phyloP scores from a whole-genome alignment of 2,329 filamentous ascomycete genomes.

The Lithohypha guttulata region DNA sequence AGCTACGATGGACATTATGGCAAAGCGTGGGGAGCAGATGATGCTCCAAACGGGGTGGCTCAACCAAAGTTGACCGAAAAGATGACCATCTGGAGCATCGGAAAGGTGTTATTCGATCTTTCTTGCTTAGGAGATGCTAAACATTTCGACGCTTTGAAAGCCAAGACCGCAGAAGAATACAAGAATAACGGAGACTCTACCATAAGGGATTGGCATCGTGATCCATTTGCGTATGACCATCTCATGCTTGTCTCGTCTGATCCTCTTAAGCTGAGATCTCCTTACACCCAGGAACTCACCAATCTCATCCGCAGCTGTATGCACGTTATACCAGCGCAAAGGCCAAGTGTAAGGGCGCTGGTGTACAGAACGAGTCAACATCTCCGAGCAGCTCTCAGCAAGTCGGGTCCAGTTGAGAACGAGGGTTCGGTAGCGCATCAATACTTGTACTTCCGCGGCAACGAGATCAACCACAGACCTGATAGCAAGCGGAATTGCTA shows the following conservation, averaged over 20 bases:
- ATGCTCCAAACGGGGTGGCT: not conserved
- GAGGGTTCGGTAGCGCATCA: not conserved
- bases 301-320: not conserved
- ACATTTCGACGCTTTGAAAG: not conserved
- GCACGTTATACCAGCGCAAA: not conserved
- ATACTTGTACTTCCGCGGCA: slow-evolving; percentile 14
- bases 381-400: not conserved
- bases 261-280: not conserved
- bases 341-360: not conserved
- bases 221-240: slow-evolving; percentile 1
- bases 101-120: slow-evolving; percentile 6
- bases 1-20: too few species aligned
- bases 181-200: not conserved
- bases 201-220: not conserved
- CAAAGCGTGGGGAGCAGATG: slow-evolving; percentile 1
- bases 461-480: slow-evolving; percentile 17
- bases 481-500: slow-evolving; percentile 6
- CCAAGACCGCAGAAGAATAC: not conserved
- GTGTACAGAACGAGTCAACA: not conserved
- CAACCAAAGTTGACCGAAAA: not conserved
- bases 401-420: not conserved
- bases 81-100: slow-evolving; percentile 1
- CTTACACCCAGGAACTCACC: not conserved
- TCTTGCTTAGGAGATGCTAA: not conserved
- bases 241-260: too few species aligned